Percentiles rank a stretch among this genome's conserved stretches.
Evolutionary conservation across 2,329 filamentous ascomycete genomes (phyloP).

Genomic region (Daldinia sp.): DNA sequence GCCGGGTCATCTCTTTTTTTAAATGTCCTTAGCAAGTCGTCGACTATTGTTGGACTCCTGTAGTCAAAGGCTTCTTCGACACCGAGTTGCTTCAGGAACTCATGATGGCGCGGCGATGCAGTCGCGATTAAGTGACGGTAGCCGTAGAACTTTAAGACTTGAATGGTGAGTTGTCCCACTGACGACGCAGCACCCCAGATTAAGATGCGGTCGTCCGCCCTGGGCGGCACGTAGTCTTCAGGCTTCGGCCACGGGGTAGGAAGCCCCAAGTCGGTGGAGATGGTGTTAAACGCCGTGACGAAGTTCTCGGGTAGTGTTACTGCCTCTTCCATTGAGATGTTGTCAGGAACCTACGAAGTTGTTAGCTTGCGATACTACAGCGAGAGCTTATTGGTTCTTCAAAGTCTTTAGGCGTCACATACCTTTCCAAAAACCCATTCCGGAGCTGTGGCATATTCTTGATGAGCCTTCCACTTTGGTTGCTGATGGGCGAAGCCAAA

Average conservation of each 20-base stretch:
- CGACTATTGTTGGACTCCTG: constrained; percentile 47
- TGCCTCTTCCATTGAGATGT: constrained; percentile 39
- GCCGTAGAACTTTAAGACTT: constrained; percentile 61
- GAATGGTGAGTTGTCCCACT: constrained; percentile 59
- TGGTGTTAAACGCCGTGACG: constrained; percentile 66
- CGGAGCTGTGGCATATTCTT: constrained; percentile 62
- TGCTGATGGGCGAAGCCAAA: constrained; percentile 62
- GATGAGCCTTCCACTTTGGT: constrained; percentile 60
- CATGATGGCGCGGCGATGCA: constrained; percentile 57
- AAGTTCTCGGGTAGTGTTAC: constrained; percentile 64
- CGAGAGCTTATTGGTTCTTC: neutral
- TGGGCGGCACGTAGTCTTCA: constrained; percentile 48
- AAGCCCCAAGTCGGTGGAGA: constrained; percentile 60
- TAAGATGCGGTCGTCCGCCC: constrained; percentile 52
- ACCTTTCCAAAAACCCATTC: constrained; percentile 58
- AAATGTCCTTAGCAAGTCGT: constrained; percentile 43
- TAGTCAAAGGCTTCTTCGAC: constrained; percentile 60
- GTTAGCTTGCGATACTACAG: constrained; percentile 7
- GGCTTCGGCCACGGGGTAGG: constrained; percentile 66
- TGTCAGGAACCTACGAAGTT: constrained; percentile 35
- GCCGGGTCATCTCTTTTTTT: constrained; percentile 33
- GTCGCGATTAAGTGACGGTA: constrained; percentile 60
- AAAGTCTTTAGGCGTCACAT: neutral
- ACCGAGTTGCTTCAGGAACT: constrained; percentile 53
- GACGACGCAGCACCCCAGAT: constrained; percentile 63